Evolutionary conservation across 164 flowering plant species (phyloP).

Genomic region (Litsea cubeba): DNA sequence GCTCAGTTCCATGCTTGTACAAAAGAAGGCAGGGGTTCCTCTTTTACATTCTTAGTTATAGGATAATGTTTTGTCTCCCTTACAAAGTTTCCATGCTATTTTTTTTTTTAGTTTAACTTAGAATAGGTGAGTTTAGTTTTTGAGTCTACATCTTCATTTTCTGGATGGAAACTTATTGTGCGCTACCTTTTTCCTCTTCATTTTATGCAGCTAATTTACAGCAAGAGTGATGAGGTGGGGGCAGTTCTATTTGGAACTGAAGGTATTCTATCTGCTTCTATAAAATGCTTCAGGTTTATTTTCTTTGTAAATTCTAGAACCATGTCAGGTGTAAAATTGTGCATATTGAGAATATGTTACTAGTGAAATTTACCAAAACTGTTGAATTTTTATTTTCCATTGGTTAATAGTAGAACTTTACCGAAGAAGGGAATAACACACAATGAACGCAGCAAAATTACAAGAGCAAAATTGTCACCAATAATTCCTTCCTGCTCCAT

Average conservation of each 20-base stretch:
- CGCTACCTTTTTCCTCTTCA: neutral
- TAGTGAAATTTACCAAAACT: neutral
- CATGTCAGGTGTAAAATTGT: neutral
- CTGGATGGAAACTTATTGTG: neutral
- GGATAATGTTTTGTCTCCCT: too few relatives aligned
- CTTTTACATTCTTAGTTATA: neutral
- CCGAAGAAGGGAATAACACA: neutral
- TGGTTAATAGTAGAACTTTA: neutral
- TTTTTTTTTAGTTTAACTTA: neutral
- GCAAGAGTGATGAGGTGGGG: slow-evolving; percentile 77
- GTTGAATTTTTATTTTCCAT: neutral
- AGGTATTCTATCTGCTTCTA: slow-evolving; percentile 39
- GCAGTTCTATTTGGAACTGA: slow-evolving; percentile 74
- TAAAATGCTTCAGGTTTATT: neutral
- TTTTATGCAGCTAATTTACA: slow-evolving; percentile 64
- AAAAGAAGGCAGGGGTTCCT: slow-evolving; percentile 63
- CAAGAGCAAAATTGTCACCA: neutral
- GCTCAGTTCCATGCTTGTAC: slow-evolving; percentile 63
- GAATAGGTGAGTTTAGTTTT: neutral
- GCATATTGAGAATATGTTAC: neutral
- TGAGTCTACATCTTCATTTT: neutral
- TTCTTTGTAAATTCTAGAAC: neutral
- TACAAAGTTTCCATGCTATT: neutral
- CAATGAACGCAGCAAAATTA: neutral
- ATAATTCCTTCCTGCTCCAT: too few relatives aligned